Base-by-base conservation (phyloP, 2,329 filamentous ascomycete species). In the Colletotrichum sp. region DNA sequence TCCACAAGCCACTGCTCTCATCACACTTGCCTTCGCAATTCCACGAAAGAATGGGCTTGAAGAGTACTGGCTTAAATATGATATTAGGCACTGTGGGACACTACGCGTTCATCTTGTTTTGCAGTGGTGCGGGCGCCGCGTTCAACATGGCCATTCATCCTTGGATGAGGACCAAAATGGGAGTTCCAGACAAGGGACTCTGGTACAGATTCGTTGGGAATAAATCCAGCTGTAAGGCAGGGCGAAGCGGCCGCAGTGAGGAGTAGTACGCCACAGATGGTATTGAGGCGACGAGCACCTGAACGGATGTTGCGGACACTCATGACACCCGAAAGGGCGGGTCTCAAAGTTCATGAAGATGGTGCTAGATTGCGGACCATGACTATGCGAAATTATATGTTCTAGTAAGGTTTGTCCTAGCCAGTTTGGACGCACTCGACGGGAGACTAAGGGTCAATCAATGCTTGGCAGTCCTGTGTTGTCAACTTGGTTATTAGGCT, bases 241-340 rank as follows among this genome's bases (percentile, higher is more conserved):
- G 28, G 1, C 28, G 28, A 30, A 30, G 28, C 1, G 28, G 26
- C 26, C 36, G 15, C 1, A 5, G 36, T 39, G 16, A 18, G 0
- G 36, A 18, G 16, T 39, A 39, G 2, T 39, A 18, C 16, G 36
- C 36, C 36, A 7, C 39, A 49, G 39, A 2, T 49, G 18, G 18
- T n/a, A 2, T 18, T n/a, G 5, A n/a, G 39, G 1, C 39, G 3
- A n/a, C 39, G 39, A 44, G 18, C 39, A 44, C 36, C 36, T 57
- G 0, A 0, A 21, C n/a, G 24, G 2, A 57, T 57, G 36, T 44
- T 44, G 36, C 36, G 16, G 1, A 44, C 36, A 18, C 0, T 44
- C 8, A 44, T 1, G 18, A n/a, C 0, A 44, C 0, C 39, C 16
- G 0, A n/a, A 44, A 0, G 39, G 18, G 0, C 0, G 18, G 39